These are phyloP conservation scores for Magnolia kwangsiensis DNA, from an alignment of 164 flowering plant genomes.

Conservation along the genomic window DNA sequence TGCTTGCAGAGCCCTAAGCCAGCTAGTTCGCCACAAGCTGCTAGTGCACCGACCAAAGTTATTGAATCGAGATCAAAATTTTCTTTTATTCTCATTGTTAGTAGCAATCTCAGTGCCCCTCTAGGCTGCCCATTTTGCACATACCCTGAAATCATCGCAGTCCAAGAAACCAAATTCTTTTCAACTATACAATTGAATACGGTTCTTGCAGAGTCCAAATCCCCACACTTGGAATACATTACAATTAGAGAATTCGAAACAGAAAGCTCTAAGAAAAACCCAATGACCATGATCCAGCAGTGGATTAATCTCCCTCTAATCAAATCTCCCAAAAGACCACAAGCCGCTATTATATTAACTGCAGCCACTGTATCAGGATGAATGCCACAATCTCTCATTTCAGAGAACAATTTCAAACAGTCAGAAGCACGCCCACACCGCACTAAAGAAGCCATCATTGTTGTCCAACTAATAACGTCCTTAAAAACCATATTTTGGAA, in stretches of 20 bases:
- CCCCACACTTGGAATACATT: slow-evolving; percentile 38
- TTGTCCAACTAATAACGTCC: slow-evolving; percentile 41
- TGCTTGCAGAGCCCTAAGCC: slow-evolving; percentile 31
- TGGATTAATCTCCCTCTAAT: slow-evolving; percentile 32
- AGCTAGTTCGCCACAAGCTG: slow-evolving; percentile 35
- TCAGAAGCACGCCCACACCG: slow-evolving; percentile 18
- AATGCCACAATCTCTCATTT: slow-evolving; percentile 23
- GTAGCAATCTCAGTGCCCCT: slow-evolving; percentile 28
- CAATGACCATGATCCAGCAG: slow-evolving; percentile 23
- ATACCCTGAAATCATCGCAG: slow-evolving; percentile 38
- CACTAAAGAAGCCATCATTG: slow-evolving; percentile 32
- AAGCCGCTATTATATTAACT: slow-evolving; percentile 28
- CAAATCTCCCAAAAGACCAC: slow-evolving; percentile 33
- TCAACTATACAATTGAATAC: slow-evolving; percentile 18
- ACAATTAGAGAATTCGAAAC: slow-evolving; percentile 28
- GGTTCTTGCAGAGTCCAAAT: slow-evolving; percentile 26
- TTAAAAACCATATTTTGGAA: slow-evolving; percentile 28
- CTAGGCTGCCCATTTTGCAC: slow-evolving; percentile 25
- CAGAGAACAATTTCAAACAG: slow-evolving; percentile 24
- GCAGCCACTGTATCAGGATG: slow-evolving; percentile 21
- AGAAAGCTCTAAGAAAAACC: slow-evolving; percentile 19
- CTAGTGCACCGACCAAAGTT: slow-evolving; percentile 18
- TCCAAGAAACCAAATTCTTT: slow-evolving; percentile 36
- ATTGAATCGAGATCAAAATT: slow-evolving; percentile 23
- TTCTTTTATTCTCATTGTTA: slow-evolving; percentile 12